These are phyloP conservation scores for Trichoderma brevicompactum DNA, from an alignment of 2,329 filamentous ascomycete genomes.

Conservation along the genomic window DNA sequence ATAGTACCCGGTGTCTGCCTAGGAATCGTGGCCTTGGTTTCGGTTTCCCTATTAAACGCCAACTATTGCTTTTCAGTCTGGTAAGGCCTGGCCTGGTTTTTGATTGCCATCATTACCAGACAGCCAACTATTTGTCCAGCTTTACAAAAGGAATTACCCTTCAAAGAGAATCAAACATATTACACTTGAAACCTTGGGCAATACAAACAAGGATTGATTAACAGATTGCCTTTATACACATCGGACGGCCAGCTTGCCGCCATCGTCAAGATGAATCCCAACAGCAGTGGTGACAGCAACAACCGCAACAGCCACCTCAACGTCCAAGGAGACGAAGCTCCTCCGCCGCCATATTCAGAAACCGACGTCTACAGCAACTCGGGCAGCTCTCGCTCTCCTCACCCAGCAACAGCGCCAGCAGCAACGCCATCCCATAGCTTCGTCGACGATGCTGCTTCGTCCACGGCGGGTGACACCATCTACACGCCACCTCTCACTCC, in stretches of 20 bases:
- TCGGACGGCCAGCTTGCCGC: too few species aligned
- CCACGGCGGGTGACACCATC: constrained; percentile 51
- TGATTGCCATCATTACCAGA: background rate
- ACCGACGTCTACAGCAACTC: constrained; percentile 59
- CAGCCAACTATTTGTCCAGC: background rate
- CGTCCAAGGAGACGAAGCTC: constrained; percentile 43
- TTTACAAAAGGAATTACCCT: background rate
- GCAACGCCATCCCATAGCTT: constrained; percentile 35
- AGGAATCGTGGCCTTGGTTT: constrained; percentile 5
- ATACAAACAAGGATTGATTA: too few species aligned
- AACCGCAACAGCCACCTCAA: constrained; percentile 28
- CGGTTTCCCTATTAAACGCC: background rate
- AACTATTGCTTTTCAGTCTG: background rate
- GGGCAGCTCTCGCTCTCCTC: constrained; percentile 37
- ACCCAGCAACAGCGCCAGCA: constrained; percentile 29
- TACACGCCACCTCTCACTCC: constrained; percentile 59
- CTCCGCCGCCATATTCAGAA: constrained; percentile 62
- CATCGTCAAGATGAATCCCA: constrained; percentile 29
- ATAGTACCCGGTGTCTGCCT: constrained; percentile 19
- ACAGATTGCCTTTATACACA: background rate
- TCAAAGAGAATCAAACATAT: background rate
- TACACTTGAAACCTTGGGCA: too few species aligned
- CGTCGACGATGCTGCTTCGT: constrained; percentile 48
- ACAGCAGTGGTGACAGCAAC: background rate
- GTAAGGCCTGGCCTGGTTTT: too few species aligned